Conservation (phyloP, 352 stramenopile genomes). For the Globisporangium spinosum region DNA sequence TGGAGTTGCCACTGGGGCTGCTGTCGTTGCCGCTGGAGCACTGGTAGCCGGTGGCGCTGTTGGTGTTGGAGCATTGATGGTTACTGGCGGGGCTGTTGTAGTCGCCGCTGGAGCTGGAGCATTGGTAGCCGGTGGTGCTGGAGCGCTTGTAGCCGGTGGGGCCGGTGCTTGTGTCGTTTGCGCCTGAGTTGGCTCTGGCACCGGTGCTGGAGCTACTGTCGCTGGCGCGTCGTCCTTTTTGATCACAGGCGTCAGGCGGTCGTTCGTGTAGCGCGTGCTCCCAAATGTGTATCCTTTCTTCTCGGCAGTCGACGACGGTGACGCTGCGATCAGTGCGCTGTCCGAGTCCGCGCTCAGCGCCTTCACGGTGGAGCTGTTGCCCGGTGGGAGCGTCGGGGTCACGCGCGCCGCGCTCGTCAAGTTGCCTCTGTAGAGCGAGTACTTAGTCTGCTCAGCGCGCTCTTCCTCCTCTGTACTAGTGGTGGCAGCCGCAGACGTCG, state of each 20-base stretch:
- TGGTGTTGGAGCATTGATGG: not conserved
- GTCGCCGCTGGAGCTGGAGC: not conserved
- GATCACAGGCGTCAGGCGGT: constrained; percentile 11
- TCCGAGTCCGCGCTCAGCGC: constrained; percentile 7
- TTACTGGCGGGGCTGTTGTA: not conserved
- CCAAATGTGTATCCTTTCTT: constrained; percentile 16
- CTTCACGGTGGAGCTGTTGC: not conserved
- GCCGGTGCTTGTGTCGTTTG: not conserved
- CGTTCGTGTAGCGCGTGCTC: constrained; percentile 12
- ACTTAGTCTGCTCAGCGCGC: constrained; percentile 11
- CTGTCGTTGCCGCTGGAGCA: not conserved
- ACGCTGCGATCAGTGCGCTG: not conserved
- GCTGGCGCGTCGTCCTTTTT: constrained; percentile 8
- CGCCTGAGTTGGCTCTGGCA: not conserved
- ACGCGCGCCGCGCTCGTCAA: constrained; percentile 2
- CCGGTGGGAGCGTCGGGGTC: constrained; percentile 9
- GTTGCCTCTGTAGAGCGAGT: constrained; percentile 16
- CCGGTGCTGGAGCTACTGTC: not conserved
- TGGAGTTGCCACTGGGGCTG: not conserved
- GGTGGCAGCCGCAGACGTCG: not conserved
- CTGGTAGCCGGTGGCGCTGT: not conserved
- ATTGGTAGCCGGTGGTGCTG: not conserved
- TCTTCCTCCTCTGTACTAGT: constrained; percentile 2
- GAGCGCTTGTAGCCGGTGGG: not conserved
- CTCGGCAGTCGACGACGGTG: not conserved